Percentiles rank a stretch among this genome's conserved stretches.
These are phyloP conservation scores for Xylaria sp. DNA, from an alignment of 2,329 filamentous ascomycete genomes.

Conservation along the genomic window DNA sequence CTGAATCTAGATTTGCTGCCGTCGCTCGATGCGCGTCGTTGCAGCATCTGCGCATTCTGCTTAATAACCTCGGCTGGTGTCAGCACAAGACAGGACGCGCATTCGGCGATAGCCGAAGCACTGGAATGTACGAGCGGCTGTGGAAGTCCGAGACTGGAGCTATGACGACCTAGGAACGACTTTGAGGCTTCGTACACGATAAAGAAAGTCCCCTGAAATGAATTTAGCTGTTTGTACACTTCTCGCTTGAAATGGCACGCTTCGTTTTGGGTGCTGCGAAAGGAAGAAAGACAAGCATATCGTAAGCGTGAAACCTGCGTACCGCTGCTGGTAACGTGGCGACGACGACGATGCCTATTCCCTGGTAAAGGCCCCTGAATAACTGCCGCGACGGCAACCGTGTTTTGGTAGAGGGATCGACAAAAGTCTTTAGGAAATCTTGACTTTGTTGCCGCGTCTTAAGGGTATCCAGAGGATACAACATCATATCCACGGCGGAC, in stretches of 20 bases:
- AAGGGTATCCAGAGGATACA: conserved; percentile 88
- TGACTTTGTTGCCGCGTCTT: conserved; percentile 86
- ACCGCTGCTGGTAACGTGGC: conserved; percentile 79
- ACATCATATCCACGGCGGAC: conserved; percentile 81
- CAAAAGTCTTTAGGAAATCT: conserved; percentile 72
- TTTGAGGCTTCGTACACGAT: conserved; percentile 86
- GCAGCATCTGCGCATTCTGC: conserved; percentile 88
- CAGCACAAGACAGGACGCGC: conserved; percentile 84
- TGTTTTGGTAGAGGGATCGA: conserved; percentile 58
- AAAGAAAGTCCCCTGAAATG: conserved; percentile 73
- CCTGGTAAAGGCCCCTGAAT: conserved; percentile 82
- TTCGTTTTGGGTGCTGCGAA: neutral
- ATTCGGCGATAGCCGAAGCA: conserved; percentile 78
- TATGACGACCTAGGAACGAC: conserved; percentile 58
- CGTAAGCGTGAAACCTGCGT: neutral
- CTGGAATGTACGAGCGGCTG: conserved; percentile 72
- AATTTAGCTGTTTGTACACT: neutral
- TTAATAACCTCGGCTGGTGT: conserved; percentile 91
- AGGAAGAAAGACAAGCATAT: neutral
- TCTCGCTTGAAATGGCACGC: neutral
- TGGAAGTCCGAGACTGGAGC: conserved; percentile 59
- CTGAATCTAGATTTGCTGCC: conserved; percentile 16
- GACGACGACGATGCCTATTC: conserved; percentile 81
- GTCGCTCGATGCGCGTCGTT: conserved; percentile 31
- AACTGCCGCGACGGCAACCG: conserved; percentile 52